Base-by-base conservation (phyloP, 441 rosid genomes). In the Corymbia calophylla region DNA sequence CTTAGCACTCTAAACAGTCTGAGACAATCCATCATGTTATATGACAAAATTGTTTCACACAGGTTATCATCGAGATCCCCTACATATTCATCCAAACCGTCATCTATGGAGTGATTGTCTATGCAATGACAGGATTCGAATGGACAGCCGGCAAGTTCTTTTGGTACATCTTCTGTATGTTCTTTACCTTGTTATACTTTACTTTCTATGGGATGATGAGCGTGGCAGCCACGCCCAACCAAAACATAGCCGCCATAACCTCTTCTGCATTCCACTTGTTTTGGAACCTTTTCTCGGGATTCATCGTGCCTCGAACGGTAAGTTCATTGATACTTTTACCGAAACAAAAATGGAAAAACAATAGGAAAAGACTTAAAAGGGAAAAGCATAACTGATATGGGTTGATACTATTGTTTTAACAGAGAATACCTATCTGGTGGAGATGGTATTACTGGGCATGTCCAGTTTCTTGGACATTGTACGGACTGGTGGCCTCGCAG, bases 271-370 rank as follows among this genome's bases (percentile, higher is more conserved):
- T 95, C 88, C 93, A 92, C 53, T 93, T 88, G 48, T 25, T 95
- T 3, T 97, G 99, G 97, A 95, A 96, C 89, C 91, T 96, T 53
- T 95, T 96, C 90, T 88, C 97, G 8, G 97, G 97, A 58, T 97
- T 96, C 92, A 53, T 94, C 87, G 44, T 97, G 86, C 97, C 99
- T 3, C 92, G 94, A 90, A 89, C 96, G n/a, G 99, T 96, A 93
- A 93, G 93, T 66, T 21, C 56, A 60, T 23, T 18, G 53, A 64
- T 29, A 86, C 31, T 3, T 53, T 39, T n/a, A 49, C 88, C 23
- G 87, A 58, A 53, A 66, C 53, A 13, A 11, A 13, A 27, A 48
- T 21, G 27, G 32, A 68, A 64, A 66, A 66, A n/a, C 73, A 31
- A 16, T 66, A 8, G 31, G 31, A 66, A n/a, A 64, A n/a, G 39